Evolutionary conservation across 208 protist genomes (phyloP).

Genomic region (Leishmania gerbilli): DNA sequence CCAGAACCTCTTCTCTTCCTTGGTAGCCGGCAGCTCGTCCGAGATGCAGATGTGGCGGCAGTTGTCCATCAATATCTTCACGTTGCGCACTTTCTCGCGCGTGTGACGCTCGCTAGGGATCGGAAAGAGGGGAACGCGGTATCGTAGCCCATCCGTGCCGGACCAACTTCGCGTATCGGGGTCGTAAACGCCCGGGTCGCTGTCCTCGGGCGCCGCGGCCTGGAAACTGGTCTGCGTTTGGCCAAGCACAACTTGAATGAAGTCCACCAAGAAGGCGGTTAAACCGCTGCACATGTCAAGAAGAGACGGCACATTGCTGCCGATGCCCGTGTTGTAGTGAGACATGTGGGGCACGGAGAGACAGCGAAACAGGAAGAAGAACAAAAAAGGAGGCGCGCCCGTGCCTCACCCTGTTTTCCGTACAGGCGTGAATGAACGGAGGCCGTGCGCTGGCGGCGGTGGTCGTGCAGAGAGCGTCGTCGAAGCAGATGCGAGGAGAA

Average conservation of each 20-base stretch:
- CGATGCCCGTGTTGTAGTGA: conserved; percentile 87
- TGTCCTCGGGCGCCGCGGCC: conserved; percentile 60
- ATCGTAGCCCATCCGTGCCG: conserved; percentile 72
- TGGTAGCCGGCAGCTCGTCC: conserved; percentile 83
- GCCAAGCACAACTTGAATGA: conserved; percentile 73
- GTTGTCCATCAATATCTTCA: conserved; percentile 92
- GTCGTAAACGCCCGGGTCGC: conserved; percentile 68
- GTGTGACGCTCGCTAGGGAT: conserved; percentile 87
- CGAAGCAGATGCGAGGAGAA: not conserved
- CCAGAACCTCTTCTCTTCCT: conserved; percentile 90
- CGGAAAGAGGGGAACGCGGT: conserved; percentile 79
- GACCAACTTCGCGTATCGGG: conserved; percentile 70
- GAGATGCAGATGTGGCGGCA: conserved; percentile 80
- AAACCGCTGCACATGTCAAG: conserved; percentile 78
- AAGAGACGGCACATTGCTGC: conserved; percentile 77
- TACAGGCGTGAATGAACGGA: not conserved
- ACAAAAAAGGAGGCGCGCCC: not conserved
- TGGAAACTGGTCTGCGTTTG: conserved; percentile 73
- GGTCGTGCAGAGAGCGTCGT: not conserved
- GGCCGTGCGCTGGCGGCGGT: not conserved
- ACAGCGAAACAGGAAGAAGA: not conserved
- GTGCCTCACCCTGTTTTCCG: not conserved
- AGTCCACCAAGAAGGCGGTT: conserved; percentile 69
- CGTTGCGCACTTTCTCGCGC: conserved; percentile 81
- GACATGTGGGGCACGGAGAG: conserved; percentile 51